Base-by-base conservation (phyloP, 257 asterid species). In the Penstemon newberryi region DNA sequence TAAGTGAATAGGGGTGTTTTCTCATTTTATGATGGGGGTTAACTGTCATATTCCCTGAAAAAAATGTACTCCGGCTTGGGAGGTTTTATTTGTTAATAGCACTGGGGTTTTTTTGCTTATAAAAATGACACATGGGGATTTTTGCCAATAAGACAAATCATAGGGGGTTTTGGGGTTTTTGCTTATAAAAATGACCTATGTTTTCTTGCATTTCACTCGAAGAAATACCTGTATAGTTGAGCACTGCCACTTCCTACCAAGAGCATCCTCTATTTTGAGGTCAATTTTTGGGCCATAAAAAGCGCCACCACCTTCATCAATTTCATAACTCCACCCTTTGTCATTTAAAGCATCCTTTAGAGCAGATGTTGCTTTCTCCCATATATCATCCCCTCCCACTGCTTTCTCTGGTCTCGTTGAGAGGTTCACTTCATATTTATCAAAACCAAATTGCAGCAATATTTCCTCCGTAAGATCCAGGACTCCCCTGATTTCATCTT, bases 181-280 rank as follows among this genome's bases (percentile, higher is more conserved):
- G 18, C 18, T 15, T 15, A 15, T 15, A 15, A 15, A 15, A 15
- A 15, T 15, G 18, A 15, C 18, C 18, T 15, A 15, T 15, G 18
- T 15, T 15, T 15, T 15, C 18, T 15, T 15, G 18, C 18, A 15
- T 15, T 15, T 15, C 18, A 15, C 18, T 15, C 67, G 2, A 62
- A 44, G 8, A 63, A 63, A 6, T 65, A 85, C 98, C 96, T 90
- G 97, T 78, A 92, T 85, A 72, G 98, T 92, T 19, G 98, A 90
- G 89, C 98, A 92, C 75, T 92, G 98, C 98, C 98, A 90, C 82
- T 90, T 92, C 76, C 98, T 85, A 80, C 98, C 98, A 61, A 93
- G 87, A 75, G 98, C 98, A 77, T 90, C 98, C 81, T 93, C 97
- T 63, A 93, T 90, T 84, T 93, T 93, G 73, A 93, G 90, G 83